Base-by-base conservation (phyloP, 768 basidiomycete species). In the Sarcomyxa edulis region DNA sequence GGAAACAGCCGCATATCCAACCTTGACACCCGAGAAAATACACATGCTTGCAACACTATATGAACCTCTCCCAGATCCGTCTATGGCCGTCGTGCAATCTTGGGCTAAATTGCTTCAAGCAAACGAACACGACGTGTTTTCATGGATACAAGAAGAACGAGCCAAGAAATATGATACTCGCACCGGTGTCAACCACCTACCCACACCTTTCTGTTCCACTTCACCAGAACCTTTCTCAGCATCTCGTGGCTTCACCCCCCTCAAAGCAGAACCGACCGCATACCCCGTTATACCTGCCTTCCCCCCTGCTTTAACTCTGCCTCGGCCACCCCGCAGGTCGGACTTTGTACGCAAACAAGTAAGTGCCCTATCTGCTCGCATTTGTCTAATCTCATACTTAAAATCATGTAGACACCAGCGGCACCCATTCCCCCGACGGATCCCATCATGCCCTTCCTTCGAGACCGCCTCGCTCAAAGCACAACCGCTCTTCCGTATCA, bases 21-120 rank as follows among this genome's bases (percentile, higher is more conserved):
- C 52, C 7, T 44, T 61, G 15, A 44, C 57, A 35, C 10, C 39
- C 1, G 39, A 46, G 16, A 37, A 52, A 3, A 39, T 59, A 3
- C 32, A 53, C 31, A 47, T 56, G 32, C 48, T 65, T 7, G 35
- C 21, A 7, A 47, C 48, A 5, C 50, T 65, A 4, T 39, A 42
- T 12, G 30, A 47, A 22, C 40, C 29, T 7, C 51, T 54, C 14
- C 46, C 48, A 4, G 45, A 50, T 33, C 63, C 62, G 16, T 32
- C 51, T 9, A 23, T 40, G 0, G 47, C 49, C 15, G 40, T 61
- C 16, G 48, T 65, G n/a, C 29, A 31, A 18, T 52, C 60, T 1
- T 65, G 63, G 64, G 58, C 63, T 20, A 40, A 34, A 1, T 45
- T 65, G 2, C 43, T 64, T 1, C 36, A 44, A 15, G 55, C 50